These are phyloP conservation scores for Fallopia convolvulus DNA, from an alignment of 148 eudicot species.

Conservation along the genomic window DNA sequence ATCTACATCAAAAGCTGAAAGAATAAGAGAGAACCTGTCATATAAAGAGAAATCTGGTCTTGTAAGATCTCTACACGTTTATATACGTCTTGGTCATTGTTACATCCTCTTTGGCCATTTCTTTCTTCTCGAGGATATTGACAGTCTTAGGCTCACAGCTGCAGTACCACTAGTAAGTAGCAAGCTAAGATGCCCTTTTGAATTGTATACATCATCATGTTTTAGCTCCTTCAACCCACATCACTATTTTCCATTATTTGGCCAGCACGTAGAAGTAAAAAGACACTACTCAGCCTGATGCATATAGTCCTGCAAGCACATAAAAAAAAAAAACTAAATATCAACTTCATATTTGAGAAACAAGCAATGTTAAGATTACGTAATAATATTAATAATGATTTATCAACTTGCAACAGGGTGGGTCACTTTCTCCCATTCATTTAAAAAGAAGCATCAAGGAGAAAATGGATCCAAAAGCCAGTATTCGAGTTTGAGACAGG, in stretches of 20 bases:
- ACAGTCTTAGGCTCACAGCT: not conserved
- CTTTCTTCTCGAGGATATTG: not conserved
- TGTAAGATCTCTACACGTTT: not conserved
- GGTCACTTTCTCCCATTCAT: not conserved
- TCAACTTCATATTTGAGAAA: not conserved
- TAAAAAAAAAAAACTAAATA: not conserved
- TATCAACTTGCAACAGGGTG: not conserved
- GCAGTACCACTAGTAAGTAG: not conserved
- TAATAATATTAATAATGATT: not conserved
- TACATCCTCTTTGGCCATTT: not conserved
- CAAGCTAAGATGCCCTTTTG: not conserved
- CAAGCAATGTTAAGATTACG: not conserved
- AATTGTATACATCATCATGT: not conserved
- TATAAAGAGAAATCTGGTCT: not conserved
- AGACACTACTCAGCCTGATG: not conserved
- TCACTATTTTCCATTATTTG: not conserved
- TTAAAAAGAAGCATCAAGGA: not conserved
- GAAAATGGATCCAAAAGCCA: not conserved
- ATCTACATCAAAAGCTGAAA: not conserved
- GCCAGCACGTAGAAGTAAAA: not conserved
- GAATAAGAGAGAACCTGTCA: conserved; percentile 2
- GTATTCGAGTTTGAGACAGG: not conserved
- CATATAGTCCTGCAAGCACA: not conserved
- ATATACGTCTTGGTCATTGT: not conserved
- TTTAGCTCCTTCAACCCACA: not conserved